Conservation (phyloP, 2,329 filamentous ascomycete species). For the Pseudocercospora pini-densiflorae region DNA sequence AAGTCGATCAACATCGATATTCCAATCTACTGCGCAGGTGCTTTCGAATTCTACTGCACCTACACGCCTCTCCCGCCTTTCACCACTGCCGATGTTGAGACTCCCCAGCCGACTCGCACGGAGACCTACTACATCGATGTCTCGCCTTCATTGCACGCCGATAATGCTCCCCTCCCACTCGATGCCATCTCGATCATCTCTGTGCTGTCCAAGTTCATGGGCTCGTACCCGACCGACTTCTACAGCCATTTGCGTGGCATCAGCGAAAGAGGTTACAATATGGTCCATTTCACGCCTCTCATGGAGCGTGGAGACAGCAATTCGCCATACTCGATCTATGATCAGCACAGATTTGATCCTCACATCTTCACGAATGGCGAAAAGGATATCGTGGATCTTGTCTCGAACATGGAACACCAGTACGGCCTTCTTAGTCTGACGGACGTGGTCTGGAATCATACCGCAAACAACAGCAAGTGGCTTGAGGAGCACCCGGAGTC, state of each 20-base stretch:
- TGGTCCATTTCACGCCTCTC: constrained; percentile 97
- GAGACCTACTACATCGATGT: constrained; percentile 92
- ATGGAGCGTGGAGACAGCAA: constrained; percentile 89
- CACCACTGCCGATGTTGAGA: constrained; percentile 58
- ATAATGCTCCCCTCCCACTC: constrained; percentile 75
- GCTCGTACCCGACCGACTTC: constrained; percentile 87
- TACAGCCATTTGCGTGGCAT: constrained; percentile 87
- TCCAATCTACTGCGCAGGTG: constrained; percentile 79
- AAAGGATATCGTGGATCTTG: constrained; percentile 75
- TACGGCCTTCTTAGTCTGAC: constrained; percentile 86
- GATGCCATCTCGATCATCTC: constrained; percentile 91
- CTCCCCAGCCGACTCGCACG: constrained; percentile 62
- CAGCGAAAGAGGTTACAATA: constrained; percentile 91
- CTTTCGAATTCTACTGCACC: constrained; percentile 93
- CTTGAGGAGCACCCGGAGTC: constrained; percentile 91
- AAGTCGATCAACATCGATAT: constrained; percentile 88
- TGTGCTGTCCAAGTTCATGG: constrained; percentile 97
- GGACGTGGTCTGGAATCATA: constrained; percentile 98
- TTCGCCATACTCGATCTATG: constrained; percentile 95
- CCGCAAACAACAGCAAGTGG: constrained; percentile 94
- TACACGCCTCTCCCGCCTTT: constrained; percentile 86
- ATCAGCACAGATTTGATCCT: constrained; percentile 87
- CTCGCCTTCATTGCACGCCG: constrained; percentile 76
- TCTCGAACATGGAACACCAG: constrained; percentile 80
- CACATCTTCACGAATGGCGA: constrained; percentile 83